Conservation (phyloP, 2,329 filamentous ascomycete species). For the Cladorrhinum sp. region DNA sequence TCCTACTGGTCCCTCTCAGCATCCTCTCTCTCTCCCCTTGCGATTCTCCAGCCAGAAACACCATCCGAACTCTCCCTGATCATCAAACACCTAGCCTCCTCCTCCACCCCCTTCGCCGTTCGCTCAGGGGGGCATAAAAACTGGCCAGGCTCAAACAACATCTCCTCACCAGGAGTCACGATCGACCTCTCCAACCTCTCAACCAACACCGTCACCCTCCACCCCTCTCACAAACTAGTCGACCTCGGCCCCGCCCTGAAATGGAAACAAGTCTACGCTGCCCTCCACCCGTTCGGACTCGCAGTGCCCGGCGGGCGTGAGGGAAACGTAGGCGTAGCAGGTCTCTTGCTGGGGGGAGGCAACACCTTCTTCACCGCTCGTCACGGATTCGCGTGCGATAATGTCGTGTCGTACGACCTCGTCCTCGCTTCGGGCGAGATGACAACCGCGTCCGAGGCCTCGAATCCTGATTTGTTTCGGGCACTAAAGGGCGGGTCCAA, state of each 20-base stretch:
- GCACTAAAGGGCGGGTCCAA: conserved; percentile 44
- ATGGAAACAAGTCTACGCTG: conserved; percentile 39
- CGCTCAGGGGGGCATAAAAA: conserved; percentile 38
- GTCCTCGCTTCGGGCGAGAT: conserved; percentile 42
- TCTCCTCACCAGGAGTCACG: conserved; percentile 36
- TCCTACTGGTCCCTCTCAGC: not conserved
- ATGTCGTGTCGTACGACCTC: conserved; percentile 39
- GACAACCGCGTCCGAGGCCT: conserved; percentile 35
- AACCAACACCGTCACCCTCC: conserved; percentile 30
- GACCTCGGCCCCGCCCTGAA: conserved; percentile 36
- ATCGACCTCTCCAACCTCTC: conserved; percentile 35
- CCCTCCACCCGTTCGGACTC: conserved; percentile 26
- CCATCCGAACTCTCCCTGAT: not conserved
- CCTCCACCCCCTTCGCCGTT: conserved; percentile 35
- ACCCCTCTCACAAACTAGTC: conserved; percentile 31
- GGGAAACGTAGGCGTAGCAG: conserved; percentile 30
- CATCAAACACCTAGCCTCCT: not conserved
- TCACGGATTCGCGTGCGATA: conserved; percentile 41
- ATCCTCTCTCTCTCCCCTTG: not conserved
- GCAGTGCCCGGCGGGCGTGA: conserved; percentile 28
- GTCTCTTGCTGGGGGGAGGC: conserved; percentile 30
- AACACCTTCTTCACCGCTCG: conserved; percentile 28
- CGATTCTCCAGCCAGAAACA: not conserved
- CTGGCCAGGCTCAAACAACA: conserved; percentile 35
- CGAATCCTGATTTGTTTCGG: conserved; percentile 22